phyloP scores from a whole-genome alignment of 176 grass and related monocot genomes.

The Aegilops speltoides region DNA sequence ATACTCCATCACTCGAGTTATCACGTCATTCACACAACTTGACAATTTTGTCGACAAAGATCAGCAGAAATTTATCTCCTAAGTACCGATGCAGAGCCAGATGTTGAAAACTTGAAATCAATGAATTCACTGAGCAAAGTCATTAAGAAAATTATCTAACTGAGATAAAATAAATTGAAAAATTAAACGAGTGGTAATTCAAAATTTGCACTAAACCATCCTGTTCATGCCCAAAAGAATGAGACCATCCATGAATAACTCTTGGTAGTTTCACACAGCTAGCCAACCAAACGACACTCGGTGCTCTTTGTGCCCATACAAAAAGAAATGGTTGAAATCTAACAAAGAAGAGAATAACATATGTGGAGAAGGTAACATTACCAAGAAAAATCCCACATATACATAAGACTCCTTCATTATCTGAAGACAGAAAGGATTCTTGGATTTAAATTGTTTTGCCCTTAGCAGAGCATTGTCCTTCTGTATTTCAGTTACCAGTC shows the following conservation, averaged over 20 bases:
- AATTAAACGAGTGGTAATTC: neutral
- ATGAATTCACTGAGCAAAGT: neutral
- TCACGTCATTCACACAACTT: neutral
- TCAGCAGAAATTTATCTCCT: neutral
- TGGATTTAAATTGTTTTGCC: constrained; percentile 67
- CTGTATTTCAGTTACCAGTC: constrained; percentile 65
- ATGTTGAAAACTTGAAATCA: neutral
- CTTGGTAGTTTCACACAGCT: neutral
- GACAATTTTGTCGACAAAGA: neutral
- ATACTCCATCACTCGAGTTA: neutral
- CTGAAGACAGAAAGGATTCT: constrained; percentile 50
- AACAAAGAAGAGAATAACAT: constrained; percentile 8
- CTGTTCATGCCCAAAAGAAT: neutral
- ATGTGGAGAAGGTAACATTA: constrained; percentile 33
- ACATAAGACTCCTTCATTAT: constrained; percentile 85
- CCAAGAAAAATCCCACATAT: constrained; percentile 81
- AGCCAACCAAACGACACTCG: neutral
- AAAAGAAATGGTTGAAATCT: constrained; percentile 2
- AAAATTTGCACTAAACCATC: neutral
- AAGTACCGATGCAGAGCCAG: neutral
- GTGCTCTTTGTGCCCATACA: neutral
- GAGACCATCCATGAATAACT: neutral
- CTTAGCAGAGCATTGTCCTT: constrained; percentile 47
- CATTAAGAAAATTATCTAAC: neutral
- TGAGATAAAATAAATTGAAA: neutral